Evolutionary conservation across 1,284 basidiomycete species (phyloP).

Genomic region (Malassezia caprae): DNA sequence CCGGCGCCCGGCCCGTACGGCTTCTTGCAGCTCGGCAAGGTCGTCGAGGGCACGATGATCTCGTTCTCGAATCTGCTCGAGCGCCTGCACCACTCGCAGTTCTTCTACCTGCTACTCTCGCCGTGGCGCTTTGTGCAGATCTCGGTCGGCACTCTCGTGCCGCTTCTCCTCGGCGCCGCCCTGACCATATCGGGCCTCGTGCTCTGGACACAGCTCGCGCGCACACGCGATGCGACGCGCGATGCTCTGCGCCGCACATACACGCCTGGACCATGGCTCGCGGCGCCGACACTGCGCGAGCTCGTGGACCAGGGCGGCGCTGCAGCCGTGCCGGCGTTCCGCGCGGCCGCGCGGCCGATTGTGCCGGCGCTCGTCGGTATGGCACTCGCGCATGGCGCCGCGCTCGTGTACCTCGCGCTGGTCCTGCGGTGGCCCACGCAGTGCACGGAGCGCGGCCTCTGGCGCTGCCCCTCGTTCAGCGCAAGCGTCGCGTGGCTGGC

Average conservation of each 20-base stretch:
- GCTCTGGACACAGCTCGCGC: constrained; percentile 9
- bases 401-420: not conserved
- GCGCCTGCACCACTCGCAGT: constrained; percentile 46
- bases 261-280: not conserved
- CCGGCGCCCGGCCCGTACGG: constrained; percentile 87
- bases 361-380: not conserved
- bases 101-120: constrained; percentile 40
- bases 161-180: constrained; percentile 31
- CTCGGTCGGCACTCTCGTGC: constrained; percentile 29
- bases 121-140: constrained; percentile 35
- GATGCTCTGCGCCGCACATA: not conserved
- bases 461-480: not conserved
- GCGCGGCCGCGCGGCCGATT: constrained; percentile 1
- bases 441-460: not conserved
- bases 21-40: constrained; percentile 70
- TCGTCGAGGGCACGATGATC: constrained; percentile 32
- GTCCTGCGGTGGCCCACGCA: not conserved
- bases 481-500: not conserved
- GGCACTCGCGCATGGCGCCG: not conserved
- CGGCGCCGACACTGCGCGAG: constrained; percentile 4
- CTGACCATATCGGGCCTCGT: constrained; percentile 31
- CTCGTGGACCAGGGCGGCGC: not conserved
- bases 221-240: constrained; percentile 4
- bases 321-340: not conserved
- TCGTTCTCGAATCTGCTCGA: constrained; percentile 46